phyloP scores from a whole-genome alignment of 139 green algal genomes.

The Chlorella sp. region DNA sequence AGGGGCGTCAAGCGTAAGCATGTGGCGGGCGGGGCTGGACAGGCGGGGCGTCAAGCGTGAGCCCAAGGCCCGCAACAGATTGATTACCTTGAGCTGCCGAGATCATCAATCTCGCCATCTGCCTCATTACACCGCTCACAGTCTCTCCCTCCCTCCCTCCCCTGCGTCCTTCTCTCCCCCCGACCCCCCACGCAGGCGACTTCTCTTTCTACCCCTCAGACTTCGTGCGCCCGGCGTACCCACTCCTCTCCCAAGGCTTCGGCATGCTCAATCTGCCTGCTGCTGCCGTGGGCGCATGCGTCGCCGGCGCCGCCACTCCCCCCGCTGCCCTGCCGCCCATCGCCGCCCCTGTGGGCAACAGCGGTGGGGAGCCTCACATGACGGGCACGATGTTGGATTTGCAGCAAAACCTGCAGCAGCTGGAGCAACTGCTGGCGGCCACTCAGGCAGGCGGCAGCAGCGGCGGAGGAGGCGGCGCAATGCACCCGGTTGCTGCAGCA shows the following conservation, averaged over 20 bases:
- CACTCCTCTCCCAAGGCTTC: neutral
- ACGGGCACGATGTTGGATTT: neutral
- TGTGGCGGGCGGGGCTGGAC: too few relatives aligned
- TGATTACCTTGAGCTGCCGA: too few relatives aligned
- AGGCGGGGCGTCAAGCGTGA: too few relatives aligned
- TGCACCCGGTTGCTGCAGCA: too few relatives aligned
- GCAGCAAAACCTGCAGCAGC: neutral
- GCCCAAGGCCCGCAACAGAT: too few relatives aligned
- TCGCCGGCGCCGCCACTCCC: neutral
- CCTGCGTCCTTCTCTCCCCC: neutral
- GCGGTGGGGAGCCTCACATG: neutral
- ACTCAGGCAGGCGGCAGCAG: neutral
- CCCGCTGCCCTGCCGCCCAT: neutral
- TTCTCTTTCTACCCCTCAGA: neutral
- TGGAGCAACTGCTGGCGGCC: neutral
- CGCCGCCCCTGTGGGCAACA: neutral
- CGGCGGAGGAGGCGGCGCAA: too few relatives aligned
- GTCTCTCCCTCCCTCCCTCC: neutral
- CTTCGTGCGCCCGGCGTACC: neutral
- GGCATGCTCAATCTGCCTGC: conserved; percentile 8
- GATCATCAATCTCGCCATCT: too few relatives aligned
- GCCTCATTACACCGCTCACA: neutral
- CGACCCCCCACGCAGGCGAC: neutral
- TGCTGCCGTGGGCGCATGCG: neutral
- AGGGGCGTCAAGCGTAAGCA: too few relatives aligned